Conservation (phyloP, 495 filamentous ascomycete genomes). For the Hyaloscypha hepaticicola region DNA sequence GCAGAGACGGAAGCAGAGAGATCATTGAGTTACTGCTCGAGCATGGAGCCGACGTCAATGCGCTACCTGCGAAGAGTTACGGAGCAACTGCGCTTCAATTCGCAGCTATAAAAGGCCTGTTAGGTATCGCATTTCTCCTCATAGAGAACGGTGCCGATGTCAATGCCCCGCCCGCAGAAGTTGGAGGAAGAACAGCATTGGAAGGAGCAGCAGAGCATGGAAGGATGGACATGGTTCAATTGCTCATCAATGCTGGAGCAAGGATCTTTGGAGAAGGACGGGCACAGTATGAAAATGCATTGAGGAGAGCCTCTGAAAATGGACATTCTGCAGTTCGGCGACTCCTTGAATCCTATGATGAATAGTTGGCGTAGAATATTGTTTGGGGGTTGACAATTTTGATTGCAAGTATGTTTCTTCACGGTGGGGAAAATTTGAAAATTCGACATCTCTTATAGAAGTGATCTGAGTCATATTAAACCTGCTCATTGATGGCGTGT, state of each 20-base stretch:
- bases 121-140: conserved; percentile 29
- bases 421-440: too few relatives aligned
- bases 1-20: not conserved
- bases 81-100: conserved; percentile 38
- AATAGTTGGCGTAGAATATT: not conserved
- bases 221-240: conserved; percentile 40
- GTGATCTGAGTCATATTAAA: too few relatives aligned
- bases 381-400: not conserved
- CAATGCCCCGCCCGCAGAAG: conserved; percentile 32
- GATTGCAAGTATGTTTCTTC: not conserved
- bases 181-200: conserved; percentile 39
- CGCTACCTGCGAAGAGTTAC: not conserved
- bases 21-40: conserved; percentile 34
- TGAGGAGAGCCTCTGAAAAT: not conserved
- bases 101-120: conserved; percentile 32
- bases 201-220: conserved; percentile 46
- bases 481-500: too few relatives aligned
- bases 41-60: conserved; percentile 17
- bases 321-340: not conserved
- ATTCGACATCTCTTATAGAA: too few relatives aligned
- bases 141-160: conserved; percentile 31
- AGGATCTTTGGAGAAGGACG: not conserved
- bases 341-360: not conserved
- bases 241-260: conserved; percentile 19
- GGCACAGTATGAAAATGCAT: not conserved